Base-by-base conservation (phyloP, 768 basidiomycete genomes). In the Rubroboletus satanas region DNA sequence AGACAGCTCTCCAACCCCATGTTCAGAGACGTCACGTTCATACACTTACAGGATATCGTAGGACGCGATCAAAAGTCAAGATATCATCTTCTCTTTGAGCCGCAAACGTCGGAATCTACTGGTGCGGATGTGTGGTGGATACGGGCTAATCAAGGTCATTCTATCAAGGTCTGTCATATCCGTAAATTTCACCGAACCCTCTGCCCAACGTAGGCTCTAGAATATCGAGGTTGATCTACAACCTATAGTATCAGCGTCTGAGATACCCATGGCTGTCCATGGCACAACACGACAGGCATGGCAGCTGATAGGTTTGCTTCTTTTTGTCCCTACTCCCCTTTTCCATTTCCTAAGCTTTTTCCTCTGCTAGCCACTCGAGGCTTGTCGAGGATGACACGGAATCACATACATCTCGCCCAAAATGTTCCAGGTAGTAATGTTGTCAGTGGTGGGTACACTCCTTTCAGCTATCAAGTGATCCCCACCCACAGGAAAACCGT, bases 361-460 rank as follows among this genome's bases (percentile, higher is more conserved):
- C 10, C 45, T 47, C 43, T 29, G 45, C 10, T 57, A 94, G 92
- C 77, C 14, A 75, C 73, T 7, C 73, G 83, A 58, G 93, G 94
- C 0, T 70, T 97, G 17, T 92, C 87, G 0, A 85, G 79, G 58
- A 97, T 95, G 93, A 78, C 73, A 12, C 78, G 96, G 26, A 96
- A 94, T 64, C 94, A 98, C 64, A 88, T 98, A 37, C 96, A 99
- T 70, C 77, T 97, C 14, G 94, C 95, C 0, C 88, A 93, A 67
- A 86, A 88, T 35, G 73, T 90, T 4, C 74, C 78, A 3, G 83
- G 83, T 1, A 72, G 83, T 2, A 79, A 80, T 6, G 84, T 90
- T 45, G 80, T 87, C 49, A 93, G 90, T 59, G 92, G 93, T 91
- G 53, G 26, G 83, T 69, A 23, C 37, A n/a, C 17, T 37, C 38